A percentile compares a stretch with the other conserved stretches of the same genome.
Evolutionary conservation across 2,329 filamentous ascomycete species (phyloP).

Genomic region (Ophiostoma australiae): DNA sequence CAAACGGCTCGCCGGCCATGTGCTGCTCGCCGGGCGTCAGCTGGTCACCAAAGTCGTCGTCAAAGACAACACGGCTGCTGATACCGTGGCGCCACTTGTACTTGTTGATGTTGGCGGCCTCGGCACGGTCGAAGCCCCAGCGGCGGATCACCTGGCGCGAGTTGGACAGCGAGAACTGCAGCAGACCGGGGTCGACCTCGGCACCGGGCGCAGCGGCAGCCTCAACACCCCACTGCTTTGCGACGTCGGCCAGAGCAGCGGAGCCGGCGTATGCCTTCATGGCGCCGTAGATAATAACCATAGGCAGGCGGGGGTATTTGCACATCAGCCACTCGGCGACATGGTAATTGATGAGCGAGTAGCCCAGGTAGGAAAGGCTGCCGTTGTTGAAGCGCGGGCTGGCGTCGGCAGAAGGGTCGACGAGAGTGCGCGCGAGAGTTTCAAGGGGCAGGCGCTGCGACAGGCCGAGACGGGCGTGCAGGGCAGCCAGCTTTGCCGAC

Average conservation of each 20-base stretch:
- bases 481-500: constrained; percentile 85
- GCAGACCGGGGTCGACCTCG: constrained; percentile 84
- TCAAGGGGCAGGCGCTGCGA: constrained; percentile 76
- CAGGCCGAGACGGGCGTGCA: constrained; percentile 83
- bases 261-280: constrained; percentile 79
- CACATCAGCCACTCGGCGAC: constrained; percentile 81
- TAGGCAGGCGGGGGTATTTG: constrained; percentile 85
- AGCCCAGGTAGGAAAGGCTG: constrained; percentile 73
- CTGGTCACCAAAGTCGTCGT: constrained; percentile 79
- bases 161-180: constrained; percentile 65
- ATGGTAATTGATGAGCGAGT: constrained; percentile 81
- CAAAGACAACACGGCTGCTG: constrained; percentile 71
- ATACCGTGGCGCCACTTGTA: constrained; percentile 62
- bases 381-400: constrained; percentile 82
- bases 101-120: constrained; percentile 43
- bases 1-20: constrained; percentile 23
- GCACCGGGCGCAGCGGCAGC: constrained; percentile 76
- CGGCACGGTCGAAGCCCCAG: constrained; percentile 50
- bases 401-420: constrained; percentile 78
- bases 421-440: constrained; percentile 78
- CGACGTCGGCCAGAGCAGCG: constrained; percentile 66
- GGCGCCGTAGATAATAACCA: constrained; percentile 79
- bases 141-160: constrained; percentile 43
- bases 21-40: constrained; percentile 23
- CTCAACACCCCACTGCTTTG: constrained; percentile 88